These are phyloP conservation scores for Ophiostoma himal-ulmi DNA, from an alignment of 2,329 filamentous ascomycete genomes.

Conservation along the genomic window DNA sequence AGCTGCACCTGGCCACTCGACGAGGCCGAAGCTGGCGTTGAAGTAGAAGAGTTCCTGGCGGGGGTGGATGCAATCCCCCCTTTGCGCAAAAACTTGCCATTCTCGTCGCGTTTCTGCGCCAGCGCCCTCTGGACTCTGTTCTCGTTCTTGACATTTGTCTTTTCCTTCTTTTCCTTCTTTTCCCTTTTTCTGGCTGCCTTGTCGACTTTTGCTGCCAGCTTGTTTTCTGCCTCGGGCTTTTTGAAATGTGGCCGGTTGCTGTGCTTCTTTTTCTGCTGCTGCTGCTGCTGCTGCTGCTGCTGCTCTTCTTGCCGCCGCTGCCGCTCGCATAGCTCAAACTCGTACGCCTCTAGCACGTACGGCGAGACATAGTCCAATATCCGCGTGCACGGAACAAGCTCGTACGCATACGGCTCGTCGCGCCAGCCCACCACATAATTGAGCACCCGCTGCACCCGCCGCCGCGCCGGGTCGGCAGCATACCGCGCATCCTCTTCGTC, in stretches of 20 bases:
- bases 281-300: constrained; percentile 23
- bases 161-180: not conserved
- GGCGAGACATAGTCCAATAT: constrained; percentile 56
- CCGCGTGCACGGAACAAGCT: constrained; percentile 42
- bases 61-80: not conserved
- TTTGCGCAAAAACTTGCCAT: not conserved
- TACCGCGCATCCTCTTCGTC: constrained; percentile 16
- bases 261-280: not conserved
- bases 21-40: no score
- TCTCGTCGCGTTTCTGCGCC: not conserved
- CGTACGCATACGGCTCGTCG: constrained; percentile 43
- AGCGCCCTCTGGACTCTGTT: not conserved
- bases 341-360: constrained; percentile 51
- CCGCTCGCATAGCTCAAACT: constrained; percentile 41
- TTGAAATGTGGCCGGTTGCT: not conserved
- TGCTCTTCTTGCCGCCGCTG: constrained; percentile 35
- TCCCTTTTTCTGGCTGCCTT: not conserved
- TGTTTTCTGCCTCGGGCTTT: not conserved
- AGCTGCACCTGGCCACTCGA: not conserved
- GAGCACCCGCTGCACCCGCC: constrained; percentile 36
- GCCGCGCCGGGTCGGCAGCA: constrained; percentile 7
- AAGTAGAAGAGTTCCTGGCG: not conserved
- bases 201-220: not conserved
- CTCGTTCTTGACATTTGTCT: not conserved
- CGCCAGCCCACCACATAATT: constrained; percentile 52